These are phyloP conservation scores for Apiospora pterosperma DNA, from an alignment of 2,329 filamentous ascomycete species.

Conservation along the genomic window DNA sequence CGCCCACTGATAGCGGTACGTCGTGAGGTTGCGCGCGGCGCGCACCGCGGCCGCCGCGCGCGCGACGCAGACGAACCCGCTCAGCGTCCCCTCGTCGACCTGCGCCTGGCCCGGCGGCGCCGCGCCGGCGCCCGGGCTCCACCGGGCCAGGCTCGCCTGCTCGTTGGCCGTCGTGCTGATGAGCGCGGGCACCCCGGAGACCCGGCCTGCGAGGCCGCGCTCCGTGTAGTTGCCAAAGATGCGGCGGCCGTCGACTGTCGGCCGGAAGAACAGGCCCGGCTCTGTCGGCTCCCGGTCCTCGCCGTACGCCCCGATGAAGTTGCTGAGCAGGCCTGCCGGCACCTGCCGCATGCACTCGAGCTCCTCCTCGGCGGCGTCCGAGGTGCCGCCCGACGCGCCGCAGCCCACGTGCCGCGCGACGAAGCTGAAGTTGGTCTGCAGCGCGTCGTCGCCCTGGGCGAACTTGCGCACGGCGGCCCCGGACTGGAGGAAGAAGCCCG, in stretches of 20 bases:
- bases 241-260: conserved; percentile 24
- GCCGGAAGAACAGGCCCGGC: conserved; percentile 22
- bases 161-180: conserved; percentile 32
- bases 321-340: conserved; percentile 17
- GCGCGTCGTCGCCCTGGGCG: conserved; percentile 16
- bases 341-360: conserved; percentile 34
- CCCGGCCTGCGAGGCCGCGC: conserved; percentile 18
- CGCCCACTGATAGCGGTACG: conserved; percentile 32
- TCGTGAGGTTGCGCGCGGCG: background rate
- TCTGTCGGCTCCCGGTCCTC: conserved; percentile 11
- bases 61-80: conserved; percentile 15
- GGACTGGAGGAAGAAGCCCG: conserved; percentile 37
- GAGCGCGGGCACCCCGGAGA: conserved; percentile 25
- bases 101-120: conserved; percentile 11
- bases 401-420: conserved; percentile 32
- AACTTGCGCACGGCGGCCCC: conserved; percentile 23
- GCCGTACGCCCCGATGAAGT: conserved; percentile 13
- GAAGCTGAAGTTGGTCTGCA: conserved; percentile 29
- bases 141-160: conserved; percentile 21
- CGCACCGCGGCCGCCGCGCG: conserved; percentile 17
- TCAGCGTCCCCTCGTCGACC: conserved; percentile 18
- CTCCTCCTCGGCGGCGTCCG: conserved; percentile 17
- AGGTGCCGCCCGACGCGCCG: conserved; percentile 14
- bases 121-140: conserved; percentile 21
- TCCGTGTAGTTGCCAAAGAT: conserved; percentile 29